These are phyloP conservation scores for Coprinellus micaceus DNA, from an alignment of 768 basidiomycete genomes.

Conservation along the genomic window DNA sequence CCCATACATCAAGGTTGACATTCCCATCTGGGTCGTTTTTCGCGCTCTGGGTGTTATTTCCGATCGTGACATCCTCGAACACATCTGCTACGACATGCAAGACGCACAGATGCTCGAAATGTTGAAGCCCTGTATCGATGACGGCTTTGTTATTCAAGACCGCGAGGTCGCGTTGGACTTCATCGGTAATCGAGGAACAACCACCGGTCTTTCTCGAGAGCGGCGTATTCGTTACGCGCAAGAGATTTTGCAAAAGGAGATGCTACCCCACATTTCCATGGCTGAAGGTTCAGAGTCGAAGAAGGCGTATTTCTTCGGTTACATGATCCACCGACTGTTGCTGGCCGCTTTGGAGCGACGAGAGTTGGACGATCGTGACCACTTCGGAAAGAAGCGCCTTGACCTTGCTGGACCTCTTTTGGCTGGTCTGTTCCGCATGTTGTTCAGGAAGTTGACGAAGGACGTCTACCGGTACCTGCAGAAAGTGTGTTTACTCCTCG, in stretches of 20 bases:
- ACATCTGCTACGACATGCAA: slow-evolving; percentile 97
- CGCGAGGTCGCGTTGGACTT: slow-evolving; percentile 96
- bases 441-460: slow-evolving; percentile 94
- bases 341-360: slow-evolving; percentile 91
- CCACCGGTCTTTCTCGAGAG: slow-evolving; percentile 86
- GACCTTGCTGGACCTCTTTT: slow-evolving; percentile 94
- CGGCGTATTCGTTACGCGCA: slow-evolving; percentile 94
- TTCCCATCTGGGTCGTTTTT: slow-evolving; percentile 99
- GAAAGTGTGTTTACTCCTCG: slow-evolving; percentile 56
- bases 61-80: slow-evolving; percentile 95
- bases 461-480: slow-evolving; percentile 97
- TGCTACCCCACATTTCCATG: slow-evolving; percentile 97
- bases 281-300: slow-evolving; percentile 93
- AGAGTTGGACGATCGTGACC: slow-evolving; percentile 98
- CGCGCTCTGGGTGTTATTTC: slow-evolving; percentile 96
- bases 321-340: slow-evolving; percentile 96
- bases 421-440: slow-evolving; percentile 95
- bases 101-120: slow-evolving; percentile 96
- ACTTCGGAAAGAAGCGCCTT: slow-evolving; percentile 97
- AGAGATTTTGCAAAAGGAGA: slow-evolving; percentile 97
- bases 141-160: slow-evolving; percentile 97
- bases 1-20: slow-evolving; percentile 97
- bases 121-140: slow-evolving; percentile 97
- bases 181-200: slow-evolving; percentile 96
- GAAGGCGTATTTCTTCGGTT: slow-evolving; percentile 99